These are phyloP conservation scores for Neurospora sp. DNA, from an alignment of 495 filamentous ascomycete species.

Conservation along the genomic window DNA sequence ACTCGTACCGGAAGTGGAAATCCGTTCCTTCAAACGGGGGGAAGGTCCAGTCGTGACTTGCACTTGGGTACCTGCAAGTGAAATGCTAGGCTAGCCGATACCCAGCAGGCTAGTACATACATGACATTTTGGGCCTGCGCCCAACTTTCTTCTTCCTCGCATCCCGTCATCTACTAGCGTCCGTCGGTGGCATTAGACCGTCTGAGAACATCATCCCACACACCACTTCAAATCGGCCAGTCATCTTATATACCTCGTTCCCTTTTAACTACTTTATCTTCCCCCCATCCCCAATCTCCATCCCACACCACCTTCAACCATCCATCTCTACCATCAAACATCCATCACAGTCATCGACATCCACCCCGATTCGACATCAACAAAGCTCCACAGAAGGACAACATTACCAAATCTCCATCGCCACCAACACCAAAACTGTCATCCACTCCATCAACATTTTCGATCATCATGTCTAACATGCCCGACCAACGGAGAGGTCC, in stretches of 20 bases:
- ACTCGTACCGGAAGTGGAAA: neutral
- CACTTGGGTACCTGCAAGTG: neutral
- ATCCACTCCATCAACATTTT: neutral
- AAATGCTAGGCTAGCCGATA: neutral
- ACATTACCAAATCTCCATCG: neutral
- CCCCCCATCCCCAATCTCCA: neutral
- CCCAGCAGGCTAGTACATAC: neutral
- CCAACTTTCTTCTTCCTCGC: neutral
- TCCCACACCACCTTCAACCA: neutral
- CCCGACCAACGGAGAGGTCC: constrained; percentile 45
- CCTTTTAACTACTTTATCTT: neutral
- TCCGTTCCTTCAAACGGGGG: neutral
- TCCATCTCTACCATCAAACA: neutral
- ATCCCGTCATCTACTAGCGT: constrained; percentile 1
- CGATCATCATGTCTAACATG: neutral
- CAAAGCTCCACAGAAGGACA: neutral
- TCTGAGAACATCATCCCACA: neutral
- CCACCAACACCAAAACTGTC: neutral
- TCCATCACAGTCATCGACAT: neutral
- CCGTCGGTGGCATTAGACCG: neutral
- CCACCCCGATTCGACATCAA: neutral
- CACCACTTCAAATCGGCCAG: neutral
- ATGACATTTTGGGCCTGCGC: neutral
- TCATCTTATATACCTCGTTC: neutral
- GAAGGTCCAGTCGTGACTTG: neutral